phyloP scores from a whole-genome alignment of 2,329 filamentous ascomycete species.

The Fusarium domesticum region DNA sequence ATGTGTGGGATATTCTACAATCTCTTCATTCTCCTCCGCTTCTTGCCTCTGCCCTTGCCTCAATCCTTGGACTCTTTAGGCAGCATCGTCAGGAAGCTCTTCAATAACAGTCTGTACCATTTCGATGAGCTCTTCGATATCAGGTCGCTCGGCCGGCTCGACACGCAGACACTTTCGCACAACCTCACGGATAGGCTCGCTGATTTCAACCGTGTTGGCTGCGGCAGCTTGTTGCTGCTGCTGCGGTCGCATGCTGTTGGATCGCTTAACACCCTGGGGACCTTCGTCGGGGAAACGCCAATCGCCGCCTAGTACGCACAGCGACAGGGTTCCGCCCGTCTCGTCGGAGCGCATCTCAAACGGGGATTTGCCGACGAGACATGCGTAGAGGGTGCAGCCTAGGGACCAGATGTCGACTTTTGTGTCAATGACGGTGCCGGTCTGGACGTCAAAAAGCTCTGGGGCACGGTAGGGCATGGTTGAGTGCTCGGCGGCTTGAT shows the following conservation, averaged over 20 bases:
- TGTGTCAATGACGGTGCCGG: slow-evolving; percentile 84
- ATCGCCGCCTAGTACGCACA: slow-evolving; percentile 89
- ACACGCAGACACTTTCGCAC: slow-evolving; percentile 83
- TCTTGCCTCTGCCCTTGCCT: slow-evolving; percentile 2
- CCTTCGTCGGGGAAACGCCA: slow-evolving; percentile 95
- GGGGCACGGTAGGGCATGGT: slow-evolving; percentile 99
- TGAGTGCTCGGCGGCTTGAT: slow-evolving; percentile 90
- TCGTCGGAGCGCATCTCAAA: slow-evolving; percentile 96
- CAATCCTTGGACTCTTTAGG: slow-evolving; percentile 16
- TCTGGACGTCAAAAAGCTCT: slow-evolving; percentile 97
- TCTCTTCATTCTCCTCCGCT: slow-evolving; percentile 1
- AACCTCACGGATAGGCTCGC: slow-evolving; percentile 79
- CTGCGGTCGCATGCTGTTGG: slow-evolving; percentile 38
- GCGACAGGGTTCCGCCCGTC: slow-evolving; percentile 87
- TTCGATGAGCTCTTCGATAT: slow-evolving; percentile 77
- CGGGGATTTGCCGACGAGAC: slow-evolving; percentile 91
- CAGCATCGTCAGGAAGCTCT: slow-evolving; percentile 56
- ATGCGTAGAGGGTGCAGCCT: slow-evolving; percentile 96
- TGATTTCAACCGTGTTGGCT: slow-evolving; percentile 55
- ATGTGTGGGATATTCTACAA: slow-evolving; percentile 15
- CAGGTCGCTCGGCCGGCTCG: slow-evolving; percentile 82
- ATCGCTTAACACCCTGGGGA: slow-evolving; percentile 51
- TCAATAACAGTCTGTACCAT: slow-evolving; percentile 73
- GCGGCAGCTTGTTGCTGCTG: slow-evolving; percentile 25
- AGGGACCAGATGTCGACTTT: slow-evolving; percentile 98